These are phyloP conservation scores for Kokia cookei DNA, from an alignment of 441 rosid species.

Conservation along the genomic window DNA sequence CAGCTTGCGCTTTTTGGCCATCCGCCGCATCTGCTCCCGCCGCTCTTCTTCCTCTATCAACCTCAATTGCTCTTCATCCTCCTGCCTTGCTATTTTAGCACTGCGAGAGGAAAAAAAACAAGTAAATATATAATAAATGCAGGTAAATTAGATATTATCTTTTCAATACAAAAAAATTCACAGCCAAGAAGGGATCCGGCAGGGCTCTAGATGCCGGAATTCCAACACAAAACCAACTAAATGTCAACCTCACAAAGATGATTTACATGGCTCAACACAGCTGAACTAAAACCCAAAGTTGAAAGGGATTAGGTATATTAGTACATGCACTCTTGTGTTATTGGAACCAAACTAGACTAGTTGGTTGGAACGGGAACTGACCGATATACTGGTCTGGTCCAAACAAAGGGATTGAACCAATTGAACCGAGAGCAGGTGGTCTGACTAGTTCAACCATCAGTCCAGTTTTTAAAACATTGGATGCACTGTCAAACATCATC, in stretches of 20 bases:
- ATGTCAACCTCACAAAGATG: neutral
- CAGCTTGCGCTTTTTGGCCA: conserved; percentile 54
- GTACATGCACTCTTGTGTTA: neutral
- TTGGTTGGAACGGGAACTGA: too few relatives aligned
- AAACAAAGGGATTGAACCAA: too few relatives aligned
- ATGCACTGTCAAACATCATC: neutral
- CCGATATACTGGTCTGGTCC: too few relatives aligned
- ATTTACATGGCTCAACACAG: too few relatives aligned
- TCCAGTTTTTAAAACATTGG: too few relatives aligned
- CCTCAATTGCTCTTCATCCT: conserved; percentile 65
- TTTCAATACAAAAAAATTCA: neutral
- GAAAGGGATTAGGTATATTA: neutral
- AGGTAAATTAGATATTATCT: neutral
- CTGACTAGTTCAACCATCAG: too few relatives aligned
- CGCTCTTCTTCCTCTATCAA: conserved; percentile 76
- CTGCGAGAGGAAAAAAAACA: conserved; percentile 23
- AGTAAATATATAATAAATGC: neutral
- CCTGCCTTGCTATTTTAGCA: conserved; percentile 63
- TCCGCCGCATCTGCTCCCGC: conserved; percentile 43
- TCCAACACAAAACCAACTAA: neutral
- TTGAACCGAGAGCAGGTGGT: too few relatives aligned
- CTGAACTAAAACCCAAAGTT: neutral
- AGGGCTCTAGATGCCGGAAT: too few relatives aligned
- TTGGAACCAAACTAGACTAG: too few relatives aligned
- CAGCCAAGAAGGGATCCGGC: too few relatives aligned